These are phyloP conservation scores for Ormosia semicastrata DNA, from an alignment of 306 rosid genomes.

Conservation along the genomic window DNA sequence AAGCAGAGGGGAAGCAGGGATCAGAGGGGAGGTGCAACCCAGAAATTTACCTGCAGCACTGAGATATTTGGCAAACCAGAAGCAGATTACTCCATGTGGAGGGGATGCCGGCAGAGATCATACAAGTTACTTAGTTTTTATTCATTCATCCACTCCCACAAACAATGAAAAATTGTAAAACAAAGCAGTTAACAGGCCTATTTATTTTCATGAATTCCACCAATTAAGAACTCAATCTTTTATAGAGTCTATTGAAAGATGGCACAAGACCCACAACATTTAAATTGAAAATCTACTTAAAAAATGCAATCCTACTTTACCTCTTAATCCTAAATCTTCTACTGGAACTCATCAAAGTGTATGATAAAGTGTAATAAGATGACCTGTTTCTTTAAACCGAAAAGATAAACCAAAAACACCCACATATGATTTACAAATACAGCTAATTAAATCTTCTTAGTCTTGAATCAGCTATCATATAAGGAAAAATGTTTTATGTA, in stretches of 20 bases:
- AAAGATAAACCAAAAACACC: not conserved
- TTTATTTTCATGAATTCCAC: not conserved
- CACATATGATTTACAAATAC: not conserved
- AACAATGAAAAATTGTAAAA: not conserved
- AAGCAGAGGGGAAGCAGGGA: not conserved
- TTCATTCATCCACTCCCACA: not conserved
- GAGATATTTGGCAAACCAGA: not conserved
- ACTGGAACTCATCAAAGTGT: not conserved
- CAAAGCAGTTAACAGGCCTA: not conserved
- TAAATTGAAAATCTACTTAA: not conserved
- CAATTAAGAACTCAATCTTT: not conserved
- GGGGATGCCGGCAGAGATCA: not conserved
- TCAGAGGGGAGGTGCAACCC: not conserved
- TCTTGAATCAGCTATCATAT: conserved; percentile 7
- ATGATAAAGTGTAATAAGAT: not conserved
- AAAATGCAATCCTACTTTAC: not conserved
- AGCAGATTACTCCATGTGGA: not conserved
- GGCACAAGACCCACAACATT: not conserved
- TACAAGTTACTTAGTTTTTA: not conserved
- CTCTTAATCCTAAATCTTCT: not conserved
- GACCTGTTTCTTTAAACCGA: not conserved
- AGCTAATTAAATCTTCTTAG: not conserved
- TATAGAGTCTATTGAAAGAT: not conserved
- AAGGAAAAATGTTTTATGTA: not conserved
- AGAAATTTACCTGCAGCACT: not conserved